Conservation (phyloP, 176 grass and related monocot species). For the Triticum timopheevii region DNA sequence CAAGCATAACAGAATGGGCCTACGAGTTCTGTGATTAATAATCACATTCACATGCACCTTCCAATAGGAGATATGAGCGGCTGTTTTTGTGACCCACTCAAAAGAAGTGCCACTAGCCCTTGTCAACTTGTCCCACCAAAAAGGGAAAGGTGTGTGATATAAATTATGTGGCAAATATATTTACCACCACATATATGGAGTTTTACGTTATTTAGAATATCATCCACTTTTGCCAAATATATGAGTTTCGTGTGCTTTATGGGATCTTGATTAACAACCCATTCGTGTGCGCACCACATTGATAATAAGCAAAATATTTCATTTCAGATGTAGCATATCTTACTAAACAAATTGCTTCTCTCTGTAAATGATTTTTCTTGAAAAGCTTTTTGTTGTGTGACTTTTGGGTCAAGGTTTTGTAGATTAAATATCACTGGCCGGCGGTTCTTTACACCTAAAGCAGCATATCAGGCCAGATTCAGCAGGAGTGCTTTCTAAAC, state of each 20-base stretch:
- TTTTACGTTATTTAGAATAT: neutral
- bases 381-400: neutral
- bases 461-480: conserved; percentile 9
- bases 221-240: neutral
- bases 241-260: neutral
- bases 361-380: neutral
- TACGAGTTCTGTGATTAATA: conserved; percentile 17
- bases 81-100: conserved; percentile 29
- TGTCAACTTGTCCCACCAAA: conserved; percentile 26
- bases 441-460: conserved; percentile 42
- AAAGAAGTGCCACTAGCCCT: conserved; percentile 39
- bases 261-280: neutral
- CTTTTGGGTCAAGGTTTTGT: conserved; percentile 25
- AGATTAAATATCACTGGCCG: neutral
- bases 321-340: neutral
- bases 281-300: neutral
- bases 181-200: neutral
- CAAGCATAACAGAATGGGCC: conserved; percentile 23
- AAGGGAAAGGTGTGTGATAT: neutral
- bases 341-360: neutral
- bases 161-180: neutral
- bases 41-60: conserved; percentile 18
- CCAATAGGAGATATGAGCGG: neutral
- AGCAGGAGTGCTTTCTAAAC: conserved; percentile 30
- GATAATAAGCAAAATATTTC: neutral